Conservation (phyloP, 2,329 filamentous ascomycete genomes). For the Aspergillus tamarii region DNA sequence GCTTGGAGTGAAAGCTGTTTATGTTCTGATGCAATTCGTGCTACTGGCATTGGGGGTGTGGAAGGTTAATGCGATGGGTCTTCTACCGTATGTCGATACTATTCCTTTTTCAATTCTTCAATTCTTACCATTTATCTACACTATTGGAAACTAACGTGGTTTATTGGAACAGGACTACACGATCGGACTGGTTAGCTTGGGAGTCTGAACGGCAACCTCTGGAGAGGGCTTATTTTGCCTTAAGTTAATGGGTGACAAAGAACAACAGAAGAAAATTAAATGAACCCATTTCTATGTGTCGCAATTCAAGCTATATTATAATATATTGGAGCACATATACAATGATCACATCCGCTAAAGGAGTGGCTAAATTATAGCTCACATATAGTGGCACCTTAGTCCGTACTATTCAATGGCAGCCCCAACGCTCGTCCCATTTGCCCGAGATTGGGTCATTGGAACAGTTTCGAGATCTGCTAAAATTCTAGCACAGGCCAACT, state of each 20-base stretch:
- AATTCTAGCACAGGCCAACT: background rate
- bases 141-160: conserved; percentile 7
- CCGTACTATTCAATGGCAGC: background rate
- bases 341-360: background rate
- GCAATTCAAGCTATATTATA: background rate
- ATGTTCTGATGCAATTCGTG: conserved; percentile 82
- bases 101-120: background rate
- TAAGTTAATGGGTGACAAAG: conserved; percentile 39
- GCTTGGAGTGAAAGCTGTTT: conserved; percentile 82
- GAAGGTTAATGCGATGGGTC: conserved; percentile 96
- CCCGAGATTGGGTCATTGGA: background rate
- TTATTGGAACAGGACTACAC: conserved; percentile 69
- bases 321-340: background rate
- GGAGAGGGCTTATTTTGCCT: conserved; percentile 67
- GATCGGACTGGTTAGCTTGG: conserved; percentile 98
- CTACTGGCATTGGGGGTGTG: conserved; percentile 85
- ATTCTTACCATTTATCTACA: background rate
- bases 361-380: background rate
- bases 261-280: conserved; percentile 8
- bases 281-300: background rate
- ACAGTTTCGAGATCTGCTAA: background rate
- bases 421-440: background rate
- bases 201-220: conserved; percentile 73
- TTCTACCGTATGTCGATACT: conserved; percentile 73
- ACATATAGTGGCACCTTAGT: background rate